Evolutionary conservation across 169 alveolate species (phyloP).

Genomic region (Miamiensis avidus): DNA sequence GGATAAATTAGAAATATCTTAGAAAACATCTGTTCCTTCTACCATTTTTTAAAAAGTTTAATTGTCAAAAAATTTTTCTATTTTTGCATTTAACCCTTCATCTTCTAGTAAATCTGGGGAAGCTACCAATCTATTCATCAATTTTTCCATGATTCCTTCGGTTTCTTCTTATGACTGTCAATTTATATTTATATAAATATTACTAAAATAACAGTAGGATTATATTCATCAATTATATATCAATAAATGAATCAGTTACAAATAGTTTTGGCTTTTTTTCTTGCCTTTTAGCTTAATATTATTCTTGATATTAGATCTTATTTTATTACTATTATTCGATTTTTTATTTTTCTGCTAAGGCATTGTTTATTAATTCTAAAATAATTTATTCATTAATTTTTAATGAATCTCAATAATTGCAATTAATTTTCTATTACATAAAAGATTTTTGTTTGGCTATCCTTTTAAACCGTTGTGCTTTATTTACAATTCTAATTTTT

Average conservation of each 20-base stretch:
- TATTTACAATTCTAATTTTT: too few species aligned
- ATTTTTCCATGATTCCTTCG: constrained; percentile 79
- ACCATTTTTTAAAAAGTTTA: constrained; percentile 79
- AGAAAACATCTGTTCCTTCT: constrained; percentile 72
- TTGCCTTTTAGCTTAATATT: background rate
- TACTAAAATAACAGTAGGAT: background rate
- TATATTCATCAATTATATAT: too few species aligned
- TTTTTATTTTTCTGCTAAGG: background rate
- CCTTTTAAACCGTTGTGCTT: background rate
- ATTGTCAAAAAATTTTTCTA: constrained; percentile 73
- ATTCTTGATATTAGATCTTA: background rate
- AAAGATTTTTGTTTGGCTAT: too few species aligned
- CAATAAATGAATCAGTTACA: too few species aligned
- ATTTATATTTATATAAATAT: too few species aligned
- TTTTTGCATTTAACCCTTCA: constrained; percentile 67
- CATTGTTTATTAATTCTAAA: background rate
- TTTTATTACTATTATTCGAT: background rate
- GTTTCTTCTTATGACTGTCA: constrained; percentile 55
- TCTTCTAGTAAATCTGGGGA: constrained; percentile 72
- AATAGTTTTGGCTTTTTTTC: background rate
- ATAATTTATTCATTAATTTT: too few species aligned
- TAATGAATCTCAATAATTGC: too few species aligned
- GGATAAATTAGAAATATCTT: constrained; percentile 55
- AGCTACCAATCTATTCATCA: constrained; percentile 75
- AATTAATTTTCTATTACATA: too few species aligned